A percentile compares a stretch with the other conserved stretches of the same genome.
Evolutionary conservation across 352 stramenopile genomes (phyloP).

Genomic region (Aphanomyces cochlioides): DNA sequence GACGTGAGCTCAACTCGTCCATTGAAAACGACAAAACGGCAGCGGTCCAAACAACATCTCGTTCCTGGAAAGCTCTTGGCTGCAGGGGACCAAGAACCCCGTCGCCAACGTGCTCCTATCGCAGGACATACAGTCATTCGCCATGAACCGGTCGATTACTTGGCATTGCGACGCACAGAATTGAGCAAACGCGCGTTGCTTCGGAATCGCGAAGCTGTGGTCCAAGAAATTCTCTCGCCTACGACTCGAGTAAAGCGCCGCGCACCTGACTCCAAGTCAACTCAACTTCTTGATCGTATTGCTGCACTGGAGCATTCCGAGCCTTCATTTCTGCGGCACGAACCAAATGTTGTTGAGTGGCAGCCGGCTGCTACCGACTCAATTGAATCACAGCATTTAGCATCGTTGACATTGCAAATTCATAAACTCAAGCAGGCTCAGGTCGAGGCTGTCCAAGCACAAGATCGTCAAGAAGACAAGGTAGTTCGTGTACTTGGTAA

Average conservation of each 20-base stretch:
- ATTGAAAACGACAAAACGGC: background rate
- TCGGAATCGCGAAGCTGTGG: conserved; percentile 46
- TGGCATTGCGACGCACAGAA: conserved; percentile 56
- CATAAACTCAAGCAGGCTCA: no score
- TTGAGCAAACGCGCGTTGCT: conserved; percentile 46
- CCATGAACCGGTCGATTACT: conserved; percentile 47
- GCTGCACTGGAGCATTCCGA: no score
- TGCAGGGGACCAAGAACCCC: background rate
- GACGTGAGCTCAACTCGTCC: background rate
- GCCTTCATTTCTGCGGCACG: no score
- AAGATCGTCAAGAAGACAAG: no score
- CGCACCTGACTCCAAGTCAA: no score
- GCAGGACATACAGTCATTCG: conserved; percentile 4
- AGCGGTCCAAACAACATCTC: background rate
- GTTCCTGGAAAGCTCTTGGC: conserved; percentile 1
- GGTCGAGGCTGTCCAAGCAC: no score
- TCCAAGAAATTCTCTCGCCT: conserved; percentile 52
- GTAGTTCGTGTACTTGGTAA: no score
- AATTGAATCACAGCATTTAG: no score
- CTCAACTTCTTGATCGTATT: no score
- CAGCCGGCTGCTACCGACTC: no score
- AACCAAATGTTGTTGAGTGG: no score
- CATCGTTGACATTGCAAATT: no score
- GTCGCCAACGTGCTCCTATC: background rate
- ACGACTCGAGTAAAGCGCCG: conserved; percentile 5